Evolutionary conservation across 305 asterid species (phyloP), one percentile per base, ranked within the genome.

Genomic region (Solanum hybrid): DNA sequence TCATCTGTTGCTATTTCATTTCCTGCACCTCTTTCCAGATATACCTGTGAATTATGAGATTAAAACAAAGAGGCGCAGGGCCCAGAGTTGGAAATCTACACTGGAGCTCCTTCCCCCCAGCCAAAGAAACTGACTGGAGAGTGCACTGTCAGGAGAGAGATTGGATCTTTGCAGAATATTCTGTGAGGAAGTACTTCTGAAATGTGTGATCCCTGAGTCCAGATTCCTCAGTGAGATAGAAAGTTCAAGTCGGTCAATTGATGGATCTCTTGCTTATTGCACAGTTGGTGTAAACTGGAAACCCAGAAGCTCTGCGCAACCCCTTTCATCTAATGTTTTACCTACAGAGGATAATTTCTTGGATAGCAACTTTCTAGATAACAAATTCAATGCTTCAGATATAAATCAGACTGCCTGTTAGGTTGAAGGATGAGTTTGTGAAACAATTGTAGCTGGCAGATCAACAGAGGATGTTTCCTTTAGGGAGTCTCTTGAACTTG

Each of bases 71-170:
- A 40, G 46, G 46, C 2, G 14, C 46, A 40, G 14, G 14, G 5
- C 46, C 46, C 46, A 13, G 17, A 46, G 20, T 14, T 46, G 60
- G 5, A 40, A 40, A 46, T 6, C 60, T 5, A 46, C 60, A 46
- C 20, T 46, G 6, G 60, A 42, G 2, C 60, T 46, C 20, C 20
- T 13, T 46, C 7, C 87, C 88, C 92, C 8, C 91, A 87, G 87
- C 86, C 87, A 88, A 92, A 93, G 91, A 94, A 93, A 91, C 92
- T 90, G 78, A 86, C 89, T 85, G 91, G 89, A 88, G 91, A 91
- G 89, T 91, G 64, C 86, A 88, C 91, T 75, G 89, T 72, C 93
- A 38, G 89, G 91, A 91, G 93, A 81, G 94, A 89, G 77, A 89
- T 87, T 75, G 64, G 20, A 80, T 90, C 92, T 87, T 87, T 93